Base-by-base conservation (phyloP, 2,329 filamentous ascomycete species). In the Penicillium crustosum region DNA sequence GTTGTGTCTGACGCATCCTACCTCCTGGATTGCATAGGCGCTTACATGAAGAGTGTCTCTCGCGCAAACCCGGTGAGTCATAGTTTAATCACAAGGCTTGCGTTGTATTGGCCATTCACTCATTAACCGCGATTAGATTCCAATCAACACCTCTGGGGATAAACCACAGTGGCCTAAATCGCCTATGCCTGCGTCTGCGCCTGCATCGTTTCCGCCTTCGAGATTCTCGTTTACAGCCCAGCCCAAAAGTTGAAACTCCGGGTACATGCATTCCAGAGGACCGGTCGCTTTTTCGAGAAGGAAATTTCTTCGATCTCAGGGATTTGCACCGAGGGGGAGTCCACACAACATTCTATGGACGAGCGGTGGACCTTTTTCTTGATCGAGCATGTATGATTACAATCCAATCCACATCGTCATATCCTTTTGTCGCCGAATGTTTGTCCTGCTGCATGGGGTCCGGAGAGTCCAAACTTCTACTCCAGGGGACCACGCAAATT, bases 1-100 rank as follows among this genome's bases (percentile, higher is more conserved):
- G 53, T 50, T 6, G 45, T 55, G 17, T 50, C 45, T 3, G 53
- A 55, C 8, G 45, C 53, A 13, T 50, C 53, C 1, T 55, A 55
- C n/a, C 38, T 55, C 3, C n/a, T 42, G 6, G 53, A 55, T 29
- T 55, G 53, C 21, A 23, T 55, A 13, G 13, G 48, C 4, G 23
- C 38, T 17, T 55, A 50, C n/a, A 55, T 55, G 53, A 55, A 36
- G 21, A 27, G 38, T n/a, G 27, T 31, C 21, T 36, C 38, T 1
- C 53, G 45, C 3, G 38, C 45, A 17, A 54, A 55, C n/a, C 36
- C 27, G 21, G 53, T 55, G 12, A 35, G 38, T 33, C 19, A 25
- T 19, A 33, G 2, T 8, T 9, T 3, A n/a, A n/a, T 23, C 8
- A n/a, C 21, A 36, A 35, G 31, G 2, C 10, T 12, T 51, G 1